A percentile compares a stretch with the other conserved stretches of the same genome.
These are phyloP conservation scores for Delonix regia DNA, from an alignment of 306 rosid genomes.

Conservation along the genomic window DNA sequence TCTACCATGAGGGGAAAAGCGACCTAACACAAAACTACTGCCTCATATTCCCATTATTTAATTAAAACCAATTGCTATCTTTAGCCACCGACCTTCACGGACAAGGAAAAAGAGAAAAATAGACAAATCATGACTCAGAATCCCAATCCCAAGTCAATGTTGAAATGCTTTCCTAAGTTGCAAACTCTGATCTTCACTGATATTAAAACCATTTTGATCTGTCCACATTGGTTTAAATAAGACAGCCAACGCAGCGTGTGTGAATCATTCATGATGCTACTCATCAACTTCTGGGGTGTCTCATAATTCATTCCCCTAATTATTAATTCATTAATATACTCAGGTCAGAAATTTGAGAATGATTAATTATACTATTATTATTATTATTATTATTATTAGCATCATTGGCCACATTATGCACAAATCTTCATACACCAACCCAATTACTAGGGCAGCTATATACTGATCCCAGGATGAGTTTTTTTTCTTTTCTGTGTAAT, in stretches of 20 bases:
- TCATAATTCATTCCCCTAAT: not conserved
- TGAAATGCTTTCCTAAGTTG: not conserved
- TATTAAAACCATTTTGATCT: not conserved
- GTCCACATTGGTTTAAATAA: not conserved
- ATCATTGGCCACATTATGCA: constrained; percentile 40
- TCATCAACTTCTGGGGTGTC: not conserved
- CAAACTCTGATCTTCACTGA: no score
- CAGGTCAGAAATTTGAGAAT: constrained; percentile 30
- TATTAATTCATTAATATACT: not conserved
- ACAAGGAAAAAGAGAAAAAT: not conserved
- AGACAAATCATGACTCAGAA: not conserved
- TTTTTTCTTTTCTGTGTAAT: no score
- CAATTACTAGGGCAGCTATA: not conserved
- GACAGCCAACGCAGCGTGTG: not conserved
- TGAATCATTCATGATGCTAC: not conserved
- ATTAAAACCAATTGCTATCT: not conserved
- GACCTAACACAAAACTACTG: not conserved
- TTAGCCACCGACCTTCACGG: not conserved
- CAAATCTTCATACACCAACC: constrained; percentile 43
- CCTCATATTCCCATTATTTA: no score
- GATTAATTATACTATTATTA: no score
- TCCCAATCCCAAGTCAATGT: not conserved
- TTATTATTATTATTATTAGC: constrained; percentile 25
- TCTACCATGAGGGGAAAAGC: no score
- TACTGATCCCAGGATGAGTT: not conserved